Base-by-base conservation (phyloP, 2,329 filamentous ascomycete species). In the Botrytis elliptica region DNA sequence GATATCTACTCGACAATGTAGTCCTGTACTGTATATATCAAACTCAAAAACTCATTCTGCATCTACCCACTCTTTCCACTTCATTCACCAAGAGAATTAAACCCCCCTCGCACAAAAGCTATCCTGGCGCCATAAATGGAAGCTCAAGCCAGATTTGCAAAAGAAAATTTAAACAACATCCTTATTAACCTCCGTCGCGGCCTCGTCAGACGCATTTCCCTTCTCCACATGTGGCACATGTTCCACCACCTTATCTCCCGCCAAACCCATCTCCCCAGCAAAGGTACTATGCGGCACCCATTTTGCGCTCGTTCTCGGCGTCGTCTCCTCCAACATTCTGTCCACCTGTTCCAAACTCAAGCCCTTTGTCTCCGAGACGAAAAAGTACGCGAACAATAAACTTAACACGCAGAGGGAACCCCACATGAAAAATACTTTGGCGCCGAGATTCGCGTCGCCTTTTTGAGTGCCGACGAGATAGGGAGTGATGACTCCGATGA, bases 301-400 rank as follows among this genome's bases (percentile, higher is more conserved):
- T 14, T 66, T 74, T 22, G 74, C 46, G 12, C 77, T 78, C 4
- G 78, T 78, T 18, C 85, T 81, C 0, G 86, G 85, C 18, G 79
- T 81, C 12, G 83, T 82, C 76, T 87, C 84, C 74, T 85, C 83
- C 82, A 88, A 84, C 73, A 91, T 86, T 82, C 90, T 87, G 78
- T 93, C 91, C 76, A 93, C 90, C 82, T 93, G 89, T 82, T 94
- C 91, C 74, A 93, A 87, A 4, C 88, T 89, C 7, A 93, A 86
- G 70, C 91, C 91, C 85, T 93, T 93, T 78, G 91, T 93, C 84
- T 93, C 91, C 74, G 91, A 91, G 74, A 93, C 85, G 77, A 90
- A 82, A 80, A 88, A 84, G 81, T 84, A 89, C 67, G 88, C 85
- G 80, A 88, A 90, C 42, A 88, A 80, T 74, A 89, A 85, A 74